Evolutionary conservation across 2,329 filamentous ascomycete genomes (phyloP).

Genomic region (Hypoxylon sp.): DNA sequence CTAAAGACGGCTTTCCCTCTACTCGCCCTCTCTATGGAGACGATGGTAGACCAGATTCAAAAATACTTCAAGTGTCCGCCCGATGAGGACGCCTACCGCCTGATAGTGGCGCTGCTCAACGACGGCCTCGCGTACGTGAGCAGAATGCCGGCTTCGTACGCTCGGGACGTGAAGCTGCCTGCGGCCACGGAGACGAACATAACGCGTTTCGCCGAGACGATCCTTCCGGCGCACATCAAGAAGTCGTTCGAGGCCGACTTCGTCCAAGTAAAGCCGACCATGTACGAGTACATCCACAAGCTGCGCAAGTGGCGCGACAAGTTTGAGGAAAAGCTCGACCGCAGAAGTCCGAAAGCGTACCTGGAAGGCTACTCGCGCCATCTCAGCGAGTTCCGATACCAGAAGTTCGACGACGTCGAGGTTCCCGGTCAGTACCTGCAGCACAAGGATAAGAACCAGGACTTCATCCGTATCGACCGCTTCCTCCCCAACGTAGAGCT

Average conservation of each 20-base stretch:
- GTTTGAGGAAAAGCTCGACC: slow-evolving; percentile 96
- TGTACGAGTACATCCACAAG: slow-evolving; percentile 99
- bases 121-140: slow-evolving; percentile 94
- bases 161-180: slow-evolving; percentile 89
- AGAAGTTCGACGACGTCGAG: slow-evolving; percentile 98
- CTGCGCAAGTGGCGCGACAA: slow-evolving; percentile 95
- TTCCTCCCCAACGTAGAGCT: slow-evolving; percentile 96
- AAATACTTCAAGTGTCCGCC: slow-evolving; percentile 99
- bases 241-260: slow-evolving; percentile 98
- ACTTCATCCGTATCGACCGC: slow-evolving; percentile 96
- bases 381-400: slow-evolving; percentile 94
- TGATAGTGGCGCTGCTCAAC: slow-evolving; percentile 97
- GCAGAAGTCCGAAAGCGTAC: slow-evolving; percentile 74
- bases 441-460: slow-evolving; percentile 98
- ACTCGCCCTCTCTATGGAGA: slow-evolving; percentile 96
- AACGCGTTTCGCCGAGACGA: slow-evolving; percentile 93
- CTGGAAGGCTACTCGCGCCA: slow-evolving; percentile 89
- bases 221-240: slow-evolving; percentile 91
- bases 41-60: slow-evolving; percentile 98
- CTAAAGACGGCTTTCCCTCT: slow-evolving; percentile 97
- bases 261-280: slow-evolving; percentile 91
- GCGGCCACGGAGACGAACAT: slow-evolving; percentile 94
- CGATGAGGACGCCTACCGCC: slow-evolving; percentile 94
- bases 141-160: slow-evolving; percentile 84
- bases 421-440: slow-evolving; percentile 96